Conservation (phyloP, 164 flowering plant genomes). For the Berberis vulgaris region DNA sequence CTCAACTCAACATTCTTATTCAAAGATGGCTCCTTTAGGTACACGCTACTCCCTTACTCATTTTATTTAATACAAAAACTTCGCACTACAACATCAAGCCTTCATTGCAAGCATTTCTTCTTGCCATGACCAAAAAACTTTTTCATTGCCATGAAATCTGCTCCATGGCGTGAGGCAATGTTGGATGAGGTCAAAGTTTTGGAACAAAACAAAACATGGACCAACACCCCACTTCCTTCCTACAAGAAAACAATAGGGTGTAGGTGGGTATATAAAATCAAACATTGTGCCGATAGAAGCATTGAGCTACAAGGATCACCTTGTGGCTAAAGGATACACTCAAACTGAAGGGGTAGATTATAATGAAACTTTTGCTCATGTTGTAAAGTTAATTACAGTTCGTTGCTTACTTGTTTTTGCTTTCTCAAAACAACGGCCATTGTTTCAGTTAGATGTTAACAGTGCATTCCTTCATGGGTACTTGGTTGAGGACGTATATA, state of each 20-base stretch:
- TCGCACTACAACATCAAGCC: background rate
- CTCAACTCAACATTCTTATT: too few species aligned
- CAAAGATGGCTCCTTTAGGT: too few species aligned
- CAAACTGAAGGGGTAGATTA: background rate
- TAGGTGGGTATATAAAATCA: background rate
- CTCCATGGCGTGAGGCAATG: constrained; percentile 3
- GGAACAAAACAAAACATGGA: background rate
- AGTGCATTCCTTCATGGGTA: background rate
- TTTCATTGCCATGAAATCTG: background rate
- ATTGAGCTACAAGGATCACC: background rate
- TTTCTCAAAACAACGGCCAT: background rate
- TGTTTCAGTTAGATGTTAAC: background rate
- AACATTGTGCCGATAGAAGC: background rate
- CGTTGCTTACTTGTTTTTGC: background rate
- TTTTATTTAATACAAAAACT: background rate
- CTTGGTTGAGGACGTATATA: background rate
- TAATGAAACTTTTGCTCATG: background rate
- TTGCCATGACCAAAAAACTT: background rate
- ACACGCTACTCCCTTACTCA: background rate
- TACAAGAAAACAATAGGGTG: background rate
- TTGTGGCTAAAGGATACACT: background rate
- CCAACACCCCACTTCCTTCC: background rate
- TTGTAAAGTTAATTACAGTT: background rate
- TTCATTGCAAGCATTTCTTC: background rate
- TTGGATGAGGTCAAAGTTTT: background rate